Conservation (phyloP, 352 stramenopile species). For the Phytopythium delawarense region DNA sequence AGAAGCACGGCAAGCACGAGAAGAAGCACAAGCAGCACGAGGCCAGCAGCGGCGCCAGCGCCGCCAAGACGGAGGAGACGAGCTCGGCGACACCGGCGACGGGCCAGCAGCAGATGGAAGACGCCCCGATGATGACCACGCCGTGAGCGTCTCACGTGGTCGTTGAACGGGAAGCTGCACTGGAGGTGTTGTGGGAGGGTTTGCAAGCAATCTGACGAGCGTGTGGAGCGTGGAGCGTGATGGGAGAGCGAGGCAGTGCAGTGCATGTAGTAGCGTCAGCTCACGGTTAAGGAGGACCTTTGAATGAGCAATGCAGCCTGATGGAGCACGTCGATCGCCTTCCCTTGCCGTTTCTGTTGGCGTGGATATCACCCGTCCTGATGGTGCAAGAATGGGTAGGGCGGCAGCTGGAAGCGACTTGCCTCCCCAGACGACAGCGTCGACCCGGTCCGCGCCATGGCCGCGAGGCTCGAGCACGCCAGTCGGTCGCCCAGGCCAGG, state of each 20-base stretch:
- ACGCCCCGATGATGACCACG: neutral
- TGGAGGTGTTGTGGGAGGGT: too few relatives aligned
- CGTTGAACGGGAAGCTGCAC: too few relatives aligned
- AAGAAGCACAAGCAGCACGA: neutral
- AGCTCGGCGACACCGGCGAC: neutral
- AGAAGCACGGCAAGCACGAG: neutral
- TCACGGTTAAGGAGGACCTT: too few relatives aligned
- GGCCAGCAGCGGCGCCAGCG: neutral
- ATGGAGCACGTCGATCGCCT: too few relatives aligned
- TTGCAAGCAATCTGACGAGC: too few relatives aligned
- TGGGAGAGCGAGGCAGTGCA: too few relatives aligned
- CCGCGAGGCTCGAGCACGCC: constrained; percentile 25
- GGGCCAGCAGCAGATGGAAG: neutral
- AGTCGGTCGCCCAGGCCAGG: constrained; percentile 15
- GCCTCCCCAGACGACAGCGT: constrained; percentile 17
- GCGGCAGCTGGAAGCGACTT: constrained; percentile 27
- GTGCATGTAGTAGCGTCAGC: too few relatives aligned
- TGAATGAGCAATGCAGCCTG: too few relatives aligned
- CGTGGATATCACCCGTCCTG: neutral
- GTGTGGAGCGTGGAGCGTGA: too few relatives aligned
- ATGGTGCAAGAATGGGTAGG: constrained; percentile 26
- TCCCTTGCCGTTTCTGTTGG: too few relatives aligned
- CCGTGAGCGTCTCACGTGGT: neutral
- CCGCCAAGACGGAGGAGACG: neutral
- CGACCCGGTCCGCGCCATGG: constrained; percentile 6